Conservation (phyloP, 2,329 filamentous ascomycete species). For the Ophiosphaerella herpotricha region DNA sequence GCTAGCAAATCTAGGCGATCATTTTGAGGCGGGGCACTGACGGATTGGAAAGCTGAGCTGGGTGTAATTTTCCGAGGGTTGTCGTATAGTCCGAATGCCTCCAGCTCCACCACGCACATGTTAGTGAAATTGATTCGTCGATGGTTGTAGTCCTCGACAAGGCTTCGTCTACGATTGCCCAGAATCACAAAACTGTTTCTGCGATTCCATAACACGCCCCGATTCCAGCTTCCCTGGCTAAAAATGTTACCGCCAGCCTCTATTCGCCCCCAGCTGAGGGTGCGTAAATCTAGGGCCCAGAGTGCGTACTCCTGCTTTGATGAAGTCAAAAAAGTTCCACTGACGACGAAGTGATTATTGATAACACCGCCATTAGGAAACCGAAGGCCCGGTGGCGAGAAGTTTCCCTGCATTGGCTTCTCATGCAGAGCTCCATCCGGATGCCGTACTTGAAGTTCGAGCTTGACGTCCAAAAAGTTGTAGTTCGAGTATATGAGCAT, state of each 20-base stretch:
- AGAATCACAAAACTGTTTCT: slow-evolving; percentile 95
- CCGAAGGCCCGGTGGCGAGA: slow-evolving; percentile 87
- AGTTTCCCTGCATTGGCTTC: slow-evolving; percentile 83
- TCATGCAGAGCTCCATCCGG: slow-evolving; percentile 84
- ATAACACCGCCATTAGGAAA: slow-evolving; percentile 97
- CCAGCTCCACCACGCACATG: slow-evolving; percentile 93
- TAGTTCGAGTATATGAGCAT: slow-evolving; percentile 99
- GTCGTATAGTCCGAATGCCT: slow-evolving; percentile 96
- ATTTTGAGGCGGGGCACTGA: slow-evolving; percentile 70
- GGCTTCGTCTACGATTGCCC: slow-evolving; percentile 87
- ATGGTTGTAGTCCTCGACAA: slow-evolving; percentile 98
- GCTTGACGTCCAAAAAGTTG: slow-evolving; percentile 95
- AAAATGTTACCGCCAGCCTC: slow-evolving; percentile 92
- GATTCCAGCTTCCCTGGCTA: slow-evolving; percentile 96
- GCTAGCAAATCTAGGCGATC: slow-evolving; percentile 61
- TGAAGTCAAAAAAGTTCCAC: slow-evolving; percentile 94
- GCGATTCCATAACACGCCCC: slow-evolving; percentile 89
- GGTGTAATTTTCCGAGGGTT: slow-evolving; percentile 82
- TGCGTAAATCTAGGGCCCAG: slow-evolving; percentile 90
- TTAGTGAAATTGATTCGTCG: slow-evolving; percentile 97
- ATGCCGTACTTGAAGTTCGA: slow-evolving; percentile 87
- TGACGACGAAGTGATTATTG: slow-evolving; percentile 95
- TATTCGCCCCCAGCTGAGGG: slow-evolving; percentile 90
- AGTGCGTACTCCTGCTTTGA: slow-evolving; percentile 98
- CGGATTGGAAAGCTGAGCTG: slow-evolving; percentile 81